phyloP scores from a whole-genome alignment of 495 filamentous ascomycete species.

The Hypoxylon crocopeplum region DNA sequence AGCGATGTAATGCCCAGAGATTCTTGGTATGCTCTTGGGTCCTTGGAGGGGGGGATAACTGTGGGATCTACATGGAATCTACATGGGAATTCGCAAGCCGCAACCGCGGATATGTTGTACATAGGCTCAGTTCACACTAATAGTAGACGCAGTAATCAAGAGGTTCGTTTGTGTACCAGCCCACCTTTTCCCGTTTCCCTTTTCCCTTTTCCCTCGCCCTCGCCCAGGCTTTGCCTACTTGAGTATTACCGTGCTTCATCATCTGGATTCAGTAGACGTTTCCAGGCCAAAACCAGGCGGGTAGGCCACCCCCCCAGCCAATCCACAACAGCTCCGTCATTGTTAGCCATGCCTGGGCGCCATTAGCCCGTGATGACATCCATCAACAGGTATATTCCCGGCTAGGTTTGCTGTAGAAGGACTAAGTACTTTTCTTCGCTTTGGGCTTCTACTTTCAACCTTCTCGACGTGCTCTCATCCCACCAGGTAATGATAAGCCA shows the following conservation, averaged over 20 bases:
- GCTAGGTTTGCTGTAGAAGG: constrained; percentile 40
- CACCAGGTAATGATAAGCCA: constrained; percentile 37
- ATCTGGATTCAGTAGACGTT: constrained; percentile 28
- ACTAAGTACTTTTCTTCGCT: constrained; percentile 38
- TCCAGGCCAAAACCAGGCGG: constrained; percentile 34
- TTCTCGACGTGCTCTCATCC: constrained; percentile 20
- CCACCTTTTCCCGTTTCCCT: too few species aligned
- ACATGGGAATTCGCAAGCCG: constrained; percentile 21
- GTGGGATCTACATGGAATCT: neutral
- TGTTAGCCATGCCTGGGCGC: constrained; percentile 36
- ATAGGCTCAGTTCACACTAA: constrained; percentile 19
- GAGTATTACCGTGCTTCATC: constrained; percentile 39
- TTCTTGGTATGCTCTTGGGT: constrained; percentile 33
- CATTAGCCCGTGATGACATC: constrained; percentile 42
- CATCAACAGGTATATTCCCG: constrained; percentile 41
- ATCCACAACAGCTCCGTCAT: constrained; percentile 38
- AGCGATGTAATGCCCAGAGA: constrained; percentile 40
- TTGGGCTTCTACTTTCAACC: constrained; percentile 35
- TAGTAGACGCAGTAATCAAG: constrained; percentile 30
- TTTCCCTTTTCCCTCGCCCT: constrained; percentile 35
- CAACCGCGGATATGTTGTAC: constrained; percentile 36
- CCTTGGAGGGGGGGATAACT: too few species aligned
- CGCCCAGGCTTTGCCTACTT: constrained; percentile 42
- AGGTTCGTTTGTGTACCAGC: constrained; percentile 29
- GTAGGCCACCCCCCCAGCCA: constrained; percentile 29